Base-by-base conservation (phyloP, 768 basidiomycete species). In the Rhodotorula kratochvilovae region DNA sequence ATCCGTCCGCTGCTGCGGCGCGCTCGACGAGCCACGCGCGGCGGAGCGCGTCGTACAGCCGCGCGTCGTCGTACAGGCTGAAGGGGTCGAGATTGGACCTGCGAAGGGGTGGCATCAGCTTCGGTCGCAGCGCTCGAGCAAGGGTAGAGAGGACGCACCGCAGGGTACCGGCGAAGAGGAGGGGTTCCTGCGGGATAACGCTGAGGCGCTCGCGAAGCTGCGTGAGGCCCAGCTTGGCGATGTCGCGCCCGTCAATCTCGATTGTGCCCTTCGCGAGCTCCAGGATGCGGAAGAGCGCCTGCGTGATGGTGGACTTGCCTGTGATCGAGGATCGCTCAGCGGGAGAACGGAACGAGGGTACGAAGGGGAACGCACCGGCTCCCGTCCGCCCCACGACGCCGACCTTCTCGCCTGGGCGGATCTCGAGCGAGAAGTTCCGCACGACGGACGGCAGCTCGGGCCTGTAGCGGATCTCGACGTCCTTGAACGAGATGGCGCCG, bases 281-380 rank as follows among this genome's bases (percentile, higher is more conserved):
- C 25, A 92, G 89, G 48, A 95, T 82, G 39, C 77, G 71, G 65
- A 71, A 78, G 0, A 96, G 82, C 6, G 90, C 88, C 74, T 88
- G 88, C 87, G 94, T 89, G 66, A 96, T 88, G 2, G 89, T 89
- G 23, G 89, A 90, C 80, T 95, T 94, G 31, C 86, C 87, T 1
- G 35, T 21, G 21, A 13, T 11, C 21, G 21, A 12, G 51, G 42
- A 42, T 16, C 17, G 45, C 45, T 12, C 15, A 12, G 15, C 45
- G 10, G 45, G 17, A 46, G 45, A 23, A 46, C 11, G 45, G 23
- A 23, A 23, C 2, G 19, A 8, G 21, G 23, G 45, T 2, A 17
- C 4, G 23, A 19, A 10, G 43, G 19, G 43, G 43, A 15, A 39
- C 61, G 3, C 8, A 62, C 64, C 66, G 1, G 86, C 85, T 2